phyloP scores from a whole-genome alignment of 257 asterid genomes.

The Solanum virginianum region DNA sequence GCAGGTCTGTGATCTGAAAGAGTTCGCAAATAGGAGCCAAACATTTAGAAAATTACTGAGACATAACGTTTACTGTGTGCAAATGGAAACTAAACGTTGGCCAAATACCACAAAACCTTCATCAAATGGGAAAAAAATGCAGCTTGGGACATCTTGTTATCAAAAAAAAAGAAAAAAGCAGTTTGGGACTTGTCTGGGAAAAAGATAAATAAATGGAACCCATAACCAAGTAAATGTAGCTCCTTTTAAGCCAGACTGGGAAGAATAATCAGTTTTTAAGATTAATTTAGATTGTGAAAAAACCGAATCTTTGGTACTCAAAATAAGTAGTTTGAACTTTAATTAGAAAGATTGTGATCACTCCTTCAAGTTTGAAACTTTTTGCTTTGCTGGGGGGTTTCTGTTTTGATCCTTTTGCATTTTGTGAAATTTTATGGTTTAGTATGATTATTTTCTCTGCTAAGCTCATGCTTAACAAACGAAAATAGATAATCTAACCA shows the following conservation, averaged over 20 bases:
- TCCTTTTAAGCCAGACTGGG: too few relatives aligned
- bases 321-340: background rate
- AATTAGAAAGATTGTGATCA: background rate
- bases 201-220: too few relatives aligned
- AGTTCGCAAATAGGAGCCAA: background rate
- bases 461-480: background rate
- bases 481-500: background rate
- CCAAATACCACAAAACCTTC: background rate
- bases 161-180: background rate
- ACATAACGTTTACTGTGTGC: background rate
- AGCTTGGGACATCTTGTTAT: background rate
- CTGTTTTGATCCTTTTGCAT: background rate
- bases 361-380: background rate
- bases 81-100: background rate
- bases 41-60: background rate
- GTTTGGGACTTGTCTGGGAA: too few relatives aligned
- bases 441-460: background rate
- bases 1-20: slow-evolving; percentile 76
- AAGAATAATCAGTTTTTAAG: too few relatives aligned
- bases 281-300: background rate
- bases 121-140: background rate
- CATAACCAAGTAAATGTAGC: too few relatives aligned
- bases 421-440: background rate
- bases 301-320: background rate
- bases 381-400: background rate